A percentile compares a stretch with the other conserved stretches of the same genome.
Conservation (phyloP, 371 early-diverging fungal species). For the Mucor racemosus region DNA sequence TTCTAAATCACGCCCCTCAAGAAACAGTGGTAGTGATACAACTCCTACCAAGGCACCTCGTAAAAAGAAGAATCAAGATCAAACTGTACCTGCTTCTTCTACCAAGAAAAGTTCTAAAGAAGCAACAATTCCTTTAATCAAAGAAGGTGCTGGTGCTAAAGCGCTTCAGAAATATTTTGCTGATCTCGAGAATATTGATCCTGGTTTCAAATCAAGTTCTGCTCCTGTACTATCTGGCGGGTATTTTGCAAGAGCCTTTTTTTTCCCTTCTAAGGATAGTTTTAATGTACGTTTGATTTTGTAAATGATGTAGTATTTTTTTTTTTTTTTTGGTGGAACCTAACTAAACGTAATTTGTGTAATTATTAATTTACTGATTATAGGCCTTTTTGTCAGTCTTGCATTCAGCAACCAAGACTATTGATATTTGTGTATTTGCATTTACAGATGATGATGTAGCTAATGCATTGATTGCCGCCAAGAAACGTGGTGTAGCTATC, state of each 20-base stretch:
- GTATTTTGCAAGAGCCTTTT: conserved; percentile 53
- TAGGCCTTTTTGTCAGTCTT: conserved; percentile 59
- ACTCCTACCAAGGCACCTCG: conserved; percentile 10
- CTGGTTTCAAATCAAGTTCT: conserved; percentile 11
- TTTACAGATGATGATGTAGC: conserved; percentile 73
- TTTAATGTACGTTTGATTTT: conserved; percentile 41
- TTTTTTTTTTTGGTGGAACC: background rate
- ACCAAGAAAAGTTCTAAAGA: conserved; percentile 8
- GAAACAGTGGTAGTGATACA: background rate
- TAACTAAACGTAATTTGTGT: conserved; percentile 5
- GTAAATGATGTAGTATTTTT: background rate
- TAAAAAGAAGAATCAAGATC: conserved; percentile 28
- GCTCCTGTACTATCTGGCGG: conserved; percentile 28
- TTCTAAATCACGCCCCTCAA: background rate
- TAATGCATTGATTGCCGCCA: conserved; percentile 59
- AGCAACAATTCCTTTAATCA: conserved; percentile 21
- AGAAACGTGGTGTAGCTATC: conserved; percentile 58
- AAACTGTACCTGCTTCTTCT: conserved; percentile 18
- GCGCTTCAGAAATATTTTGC: conserved; percentile 35
- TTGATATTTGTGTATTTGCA: conserved; percentile 72
- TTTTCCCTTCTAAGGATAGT: conserved; percentile 72
- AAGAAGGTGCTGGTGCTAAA: conserved; percentile 40
- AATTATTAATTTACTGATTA: background rate
- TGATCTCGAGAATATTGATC: background rate
- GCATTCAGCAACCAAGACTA: conserved; percentile 51